phyloP scores from a whole-genome alignment of 163 green algal genomes.

The Scenedesmus sp. region DNA sequence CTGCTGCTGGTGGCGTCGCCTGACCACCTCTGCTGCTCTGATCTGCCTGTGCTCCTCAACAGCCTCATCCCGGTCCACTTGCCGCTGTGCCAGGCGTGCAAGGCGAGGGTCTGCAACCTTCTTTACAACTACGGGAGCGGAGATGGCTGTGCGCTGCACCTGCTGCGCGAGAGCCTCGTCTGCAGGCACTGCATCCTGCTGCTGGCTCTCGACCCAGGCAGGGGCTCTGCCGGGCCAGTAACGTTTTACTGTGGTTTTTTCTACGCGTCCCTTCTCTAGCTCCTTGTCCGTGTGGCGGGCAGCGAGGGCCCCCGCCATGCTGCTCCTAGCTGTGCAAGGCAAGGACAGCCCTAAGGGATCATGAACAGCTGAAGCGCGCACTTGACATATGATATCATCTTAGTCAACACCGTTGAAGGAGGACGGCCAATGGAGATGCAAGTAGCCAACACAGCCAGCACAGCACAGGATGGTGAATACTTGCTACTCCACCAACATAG shows the following conservation, averaged over 20 bases:
- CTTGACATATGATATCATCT: too few relatives aligned
- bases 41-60: constrained; percentile 65
- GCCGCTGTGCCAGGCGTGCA: constrained; percentile 63
- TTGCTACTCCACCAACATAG: too few relatives aligned
- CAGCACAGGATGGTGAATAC: not conserved
- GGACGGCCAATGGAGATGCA: not conserved
- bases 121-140: constrained; percentile 83
- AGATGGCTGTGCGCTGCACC: constrained; percentile 66
- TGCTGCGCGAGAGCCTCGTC: constrained; percentile 21
- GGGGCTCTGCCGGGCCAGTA: constrained; percentile 89
- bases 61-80: constrained; percentile 42
- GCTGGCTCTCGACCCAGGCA: constrained; percentile 72
- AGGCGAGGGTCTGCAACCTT: constrained; percentile 75
- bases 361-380: not conserved
- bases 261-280: constrained; percentile 78
- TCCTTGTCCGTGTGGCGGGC: constrained; percentile 62
- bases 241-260: constrained; percentile 75
- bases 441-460: not conserved
- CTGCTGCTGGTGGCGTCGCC: not conserved
- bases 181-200: constrained; percentile 23
- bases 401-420: not conserved
- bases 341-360: not conserved
- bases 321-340: not conserved
- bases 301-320: constrained; percentile 41
- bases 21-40: constrained; percentile 65